Percentiles rank a stretch among this genome's conserved stretches.
Conservation (phyloP, 768 basidiomycete genomes). For the Plicaturopsis crispa region DNA sequence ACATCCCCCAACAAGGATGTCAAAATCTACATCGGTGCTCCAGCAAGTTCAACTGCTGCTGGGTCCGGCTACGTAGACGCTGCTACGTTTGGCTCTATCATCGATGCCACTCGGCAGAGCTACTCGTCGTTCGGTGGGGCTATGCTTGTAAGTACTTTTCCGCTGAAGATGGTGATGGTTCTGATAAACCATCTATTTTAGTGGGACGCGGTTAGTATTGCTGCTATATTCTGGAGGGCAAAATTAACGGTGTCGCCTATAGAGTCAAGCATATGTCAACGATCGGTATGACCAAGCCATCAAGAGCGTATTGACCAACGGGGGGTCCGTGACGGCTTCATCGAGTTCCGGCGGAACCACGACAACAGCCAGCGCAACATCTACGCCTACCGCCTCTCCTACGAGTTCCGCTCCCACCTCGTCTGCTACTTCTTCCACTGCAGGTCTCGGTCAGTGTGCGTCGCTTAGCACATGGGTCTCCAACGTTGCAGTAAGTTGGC, state of each 20-base stretch:
- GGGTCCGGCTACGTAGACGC: conserved; percentile 53
- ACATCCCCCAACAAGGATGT: conserved; percentile 52
- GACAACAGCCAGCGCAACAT: conserved; percentile 13
- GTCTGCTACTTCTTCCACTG: conserved; percentile 16
- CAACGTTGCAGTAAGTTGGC: conserved; percentile 25
- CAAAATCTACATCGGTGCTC: conserved; percentile 60
- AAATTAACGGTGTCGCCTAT: too few relatives aligned
- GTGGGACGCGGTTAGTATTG: neutral
- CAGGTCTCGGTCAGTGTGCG: conserved; percentile 27
- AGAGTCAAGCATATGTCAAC: conserved; percentile 37
- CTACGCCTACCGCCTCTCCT: conserved; percentile 9
- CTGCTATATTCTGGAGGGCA: conserved; percentile 28
- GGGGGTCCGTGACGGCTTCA: too few relatives aligned
- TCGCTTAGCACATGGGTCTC: conserved; percentile 34
- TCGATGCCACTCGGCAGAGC: conserved; percentile 41
- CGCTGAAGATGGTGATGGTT: too few relatives aligned
- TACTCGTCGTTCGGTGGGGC: conserved; percentile 65
- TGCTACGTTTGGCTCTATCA: conserved; percentile 36
- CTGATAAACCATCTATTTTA: too few relatives aligned
- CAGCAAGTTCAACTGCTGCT: conserved; percentile 48
- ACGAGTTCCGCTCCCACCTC: conserved; percentile 13
- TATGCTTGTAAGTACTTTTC: conserved; percentile 23
- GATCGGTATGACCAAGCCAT: conserved; percentile 31
- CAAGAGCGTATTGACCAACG: conserved; percentile 29
- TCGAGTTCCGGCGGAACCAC: conserved; percentile 13